Base-by-base conservation (phyloP, 2,329 filamentous ascomycete genomes). In the Leptographium procerum region DNA sequence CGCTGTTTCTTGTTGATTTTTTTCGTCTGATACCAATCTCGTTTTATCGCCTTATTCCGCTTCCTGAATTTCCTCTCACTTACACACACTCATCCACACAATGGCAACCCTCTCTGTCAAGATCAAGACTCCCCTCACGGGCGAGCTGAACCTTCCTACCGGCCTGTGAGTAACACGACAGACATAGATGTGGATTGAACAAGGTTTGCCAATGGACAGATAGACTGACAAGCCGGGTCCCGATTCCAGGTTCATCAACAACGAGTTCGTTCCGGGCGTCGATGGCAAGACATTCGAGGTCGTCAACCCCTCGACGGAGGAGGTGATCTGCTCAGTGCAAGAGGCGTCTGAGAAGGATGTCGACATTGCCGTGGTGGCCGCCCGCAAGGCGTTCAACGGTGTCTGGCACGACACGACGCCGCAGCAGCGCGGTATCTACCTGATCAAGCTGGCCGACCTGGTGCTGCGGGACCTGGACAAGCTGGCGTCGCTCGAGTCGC, bases 271-370 rank as follows among this genome's bases (percentile, higher is more conserved):
- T 64, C 84, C 87, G 73, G 80, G 84, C 70, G 85, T 87, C 63
- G 89, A 95, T 67, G 91, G 91, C 77, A 87, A 89, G 82, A 91
- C 86, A 65, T 94, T 96, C 69, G 90, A 96, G 75, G 88, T 91
- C 72, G 86, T 94, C 80, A 95, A 95, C 82, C 91, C 91, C 61
- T 69, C 86, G 64, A 89, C 83, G 64, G 91, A 96, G 74, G 85
- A 91, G 73, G 83, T 89, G 69, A 95, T 95, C 77, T 82, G 79
- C 78, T 85, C 85, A 58, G 88, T 96, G 66, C 77, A 83, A 70
- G 91, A 95, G 76, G 91, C 86, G 69, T 88, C 86, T 64, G 90
- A 95, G 79, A 91, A 95, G 79, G 89, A 94, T 75, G 77, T 86
- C 71, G 83, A 85, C 72, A 75, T 91, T 61, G 91, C 91, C 63